A percentile compares a stretch with the other conserved stretches of the same genome.
Conservation (phyloP, 1,284 basidiomycete genomes). For the Cutaneotrichosporon sp. region DNA sequence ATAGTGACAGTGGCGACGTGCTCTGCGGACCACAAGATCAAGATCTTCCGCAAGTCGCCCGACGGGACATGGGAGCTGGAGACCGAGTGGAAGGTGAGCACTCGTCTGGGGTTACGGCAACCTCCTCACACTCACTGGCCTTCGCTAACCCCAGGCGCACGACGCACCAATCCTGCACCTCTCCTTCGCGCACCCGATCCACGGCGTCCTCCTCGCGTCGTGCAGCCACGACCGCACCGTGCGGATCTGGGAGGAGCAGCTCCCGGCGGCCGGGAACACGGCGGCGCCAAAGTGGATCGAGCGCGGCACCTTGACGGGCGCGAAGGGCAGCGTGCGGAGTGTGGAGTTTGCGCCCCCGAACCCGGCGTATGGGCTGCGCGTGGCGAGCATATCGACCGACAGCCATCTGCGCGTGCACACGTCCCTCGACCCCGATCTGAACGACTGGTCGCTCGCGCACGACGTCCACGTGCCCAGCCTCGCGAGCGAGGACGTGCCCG, state of each 20-base stretch:
- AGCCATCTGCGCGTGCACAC: slow-evolving; percentile 84
- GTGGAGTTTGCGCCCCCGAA: slow-evolving; percentile 76
- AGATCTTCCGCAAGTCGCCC: slow-evolving; percentile 71
- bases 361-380: slow-evolving; percentile 77
- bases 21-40: slow-evolving; percentile 64
- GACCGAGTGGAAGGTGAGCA: slow-evolving; percentile 81
- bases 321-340: slow-evolving; percentile 76
- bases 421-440: slow-evolving; percentile 77
- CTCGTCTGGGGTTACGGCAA: background rate
- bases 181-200: slow-evolving; percentile 88
- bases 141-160: slow-evolving; percentile 65
- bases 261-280: slow-evolving; percentile 8
- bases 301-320: slow-evolving; percentile 72
- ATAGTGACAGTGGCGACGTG: slow-evolving; percentile 50
- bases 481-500: slow-evolving; percentile 31
- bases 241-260: slow-evolving; percentile 82
- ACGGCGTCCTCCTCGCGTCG: slow-evolving; percentile 79
- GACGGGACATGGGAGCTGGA: slow-evolving; percentile 70
- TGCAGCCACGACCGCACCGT: slow-evolving; percentile 84
- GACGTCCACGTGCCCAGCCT: slow-evolving; percentile 71
- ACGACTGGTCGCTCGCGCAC: slow-evolving; percentile 75
- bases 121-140: background rate
- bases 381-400: slow-evolving; percentile 84
- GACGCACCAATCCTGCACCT: slow-evolving; percentile 79
- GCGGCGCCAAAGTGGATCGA: slow-evolving; percentile 63